phyloP scores from a whole-genome alignment of 2,329 filamentous ascomycete genomes.

The Sarocladium kiliense region DNA sequence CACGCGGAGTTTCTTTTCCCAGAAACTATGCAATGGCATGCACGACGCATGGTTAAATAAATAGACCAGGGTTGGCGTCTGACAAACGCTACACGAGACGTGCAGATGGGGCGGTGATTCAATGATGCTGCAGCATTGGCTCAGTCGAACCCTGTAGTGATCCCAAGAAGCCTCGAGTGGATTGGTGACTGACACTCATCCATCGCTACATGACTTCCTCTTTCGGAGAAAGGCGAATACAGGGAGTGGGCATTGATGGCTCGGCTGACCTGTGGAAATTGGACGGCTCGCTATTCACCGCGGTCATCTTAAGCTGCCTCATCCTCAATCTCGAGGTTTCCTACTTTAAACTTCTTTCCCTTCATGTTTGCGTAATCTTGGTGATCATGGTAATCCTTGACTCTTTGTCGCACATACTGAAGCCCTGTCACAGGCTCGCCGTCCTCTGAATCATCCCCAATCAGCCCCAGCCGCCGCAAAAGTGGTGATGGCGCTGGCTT shows the following conservation, averaged over 20 bases:
- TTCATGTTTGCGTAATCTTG: constrained; percentile 1
- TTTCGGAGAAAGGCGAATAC: too few species aligned
- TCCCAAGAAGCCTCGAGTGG: too few species aligned
- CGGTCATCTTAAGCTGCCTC: background rate
- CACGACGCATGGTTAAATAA: too few species aligned
- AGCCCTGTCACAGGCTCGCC: constrained; percentile 26
- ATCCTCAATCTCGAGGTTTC: constrained; percentile 2
- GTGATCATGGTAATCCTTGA: constrained; percentile 30
- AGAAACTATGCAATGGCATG: too few species aligned
- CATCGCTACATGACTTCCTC: too few species aligned
- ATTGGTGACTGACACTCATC: too few species aligned
- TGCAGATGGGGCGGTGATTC: too few species aligned
- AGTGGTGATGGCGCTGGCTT: constrained; percentile 24
- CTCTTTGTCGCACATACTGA: constrained; percentile 34
- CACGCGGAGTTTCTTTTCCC: too few species aligned
- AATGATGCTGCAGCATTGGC: too few species aligned
- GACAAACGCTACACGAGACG: background rate
- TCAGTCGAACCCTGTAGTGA: too few species aligned
- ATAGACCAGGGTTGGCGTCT: background rate
- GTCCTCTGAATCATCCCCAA: constrained; percentile 18
- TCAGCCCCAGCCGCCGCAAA: constrained; percentile 20
- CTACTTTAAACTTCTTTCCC: background rate
- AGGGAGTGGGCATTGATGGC: too few species aligned
- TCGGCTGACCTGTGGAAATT: too few species aligned
- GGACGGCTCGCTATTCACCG: background rate